phyloP scores from a whole-genome alignment of 139 green algal genomes.

The Haematococcus lacustris region DNA sequence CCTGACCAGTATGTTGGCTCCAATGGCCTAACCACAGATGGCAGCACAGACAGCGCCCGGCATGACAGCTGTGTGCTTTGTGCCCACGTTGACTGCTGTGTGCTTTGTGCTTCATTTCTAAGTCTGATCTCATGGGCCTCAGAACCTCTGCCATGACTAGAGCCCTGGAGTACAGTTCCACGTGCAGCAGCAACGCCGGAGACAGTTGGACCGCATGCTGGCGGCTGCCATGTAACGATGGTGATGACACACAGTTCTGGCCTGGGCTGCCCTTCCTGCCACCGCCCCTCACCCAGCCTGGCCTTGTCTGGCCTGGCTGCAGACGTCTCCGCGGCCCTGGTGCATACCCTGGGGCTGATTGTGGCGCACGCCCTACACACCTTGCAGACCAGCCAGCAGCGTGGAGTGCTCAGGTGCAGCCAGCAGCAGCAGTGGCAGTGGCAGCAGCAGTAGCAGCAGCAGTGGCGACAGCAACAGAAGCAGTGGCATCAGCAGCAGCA shows the following conservation, averaged over 20 bases:
- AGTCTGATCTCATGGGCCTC: no score
- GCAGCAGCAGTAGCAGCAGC: no score
- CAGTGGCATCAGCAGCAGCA: no score
- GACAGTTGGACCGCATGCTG: not conserved
- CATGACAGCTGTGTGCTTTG: no score
- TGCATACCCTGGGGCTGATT: constrained; percentile 49
- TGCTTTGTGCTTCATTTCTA: no score
- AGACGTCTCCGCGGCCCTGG: constrained; percentile 44
- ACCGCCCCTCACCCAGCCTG: constrained; percentile 6
- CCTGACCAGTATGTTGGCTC: no score
- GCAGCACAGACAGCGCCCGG: no score
- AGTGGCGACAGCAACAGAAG: no score
- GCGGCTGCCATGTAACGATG: not conserved
- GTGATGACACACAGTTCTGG: not conserved
- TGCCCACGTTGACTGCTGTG: no score
- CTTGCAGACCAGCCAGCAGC: constrained; percentile 20
- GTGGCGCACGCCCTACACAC: constrained; percentile 39
- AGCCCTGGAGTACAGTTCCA: not conserved
- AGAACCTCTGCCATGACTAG: no score
- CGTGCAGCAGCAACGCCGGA: not conserved
- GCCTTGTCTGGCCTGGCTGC: constrained; percentile 7
- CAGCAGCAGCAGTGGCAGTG: no score
- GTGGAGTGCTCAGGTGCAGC: constrained; percentile 24
- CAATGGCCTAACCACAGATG: no score
- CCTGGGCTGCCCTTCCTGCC: not conserved